phyloP scores from a whole-genome alignment of 139 green algal species.

The Pedinophyceae sp. region DNA sequence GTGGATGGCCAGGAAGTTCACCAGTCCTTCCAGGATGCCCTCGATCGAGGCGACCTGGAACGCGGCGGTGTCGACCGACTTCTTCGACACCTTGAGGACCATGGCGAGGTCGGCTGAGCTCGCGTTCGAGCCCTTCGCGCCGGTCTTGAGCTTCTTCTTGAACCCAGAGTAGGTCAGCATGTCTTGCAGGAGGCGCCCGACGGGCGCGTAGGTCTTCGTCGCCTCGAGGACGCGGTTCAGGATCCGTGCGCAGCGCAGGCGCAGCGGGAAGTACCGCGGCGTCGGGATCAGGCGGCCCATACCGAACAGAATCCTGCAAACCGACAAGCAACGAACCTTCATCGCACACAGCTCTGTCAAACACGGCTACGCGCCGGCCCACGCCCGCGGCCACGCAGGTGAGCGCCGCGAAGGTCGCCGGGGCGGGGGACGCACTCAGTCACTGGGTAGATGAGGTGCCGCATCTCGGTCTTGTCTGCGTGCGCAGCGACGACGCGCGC shows the following conservation, averaged over 20 bases:
- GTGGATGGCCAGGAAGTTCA: slow-evolving; percentile 64
- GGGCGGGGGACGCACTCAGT: too few relatives aligned
- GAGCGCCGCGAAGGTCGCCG: too few relatives aligned
- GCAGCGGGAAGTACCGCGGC: slow-evolving; percentile 74
- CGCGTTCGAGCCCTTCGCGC: slow-evolving; percentile 11
- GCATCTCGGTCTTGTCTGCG: slow-evolving; percentile 29
- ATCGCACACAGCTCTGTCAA: too few relatives aligned
- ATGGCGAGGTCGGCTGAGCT: slow-evolving; percentile 34
- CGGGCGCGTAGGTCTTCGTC: slow-evolving; percentile 44
- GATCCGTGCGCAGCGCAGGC: slow-evolving; percentile 45
- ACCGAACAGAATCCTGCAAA: too few relatives aligned
- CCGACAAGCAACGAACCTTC: too few relatives aligned
- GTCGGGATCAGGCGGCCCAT: slow-evolving; percentile 69
- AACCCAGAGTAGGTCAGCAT: slow-evolving; percentile 50
- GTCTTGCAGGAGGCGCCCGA: slow-evolving; percentile 68
- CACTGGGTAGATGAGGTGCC: slow-evolving; percentile 74
- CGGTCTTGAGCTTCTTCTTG: slow-evolving; percentile 18
- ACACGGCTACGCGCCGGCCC: too few relatives aligned
- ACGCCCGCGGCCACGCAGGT: too few relatives aligned
- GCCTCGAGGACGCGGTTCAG: slow-evolving; percentile 18
- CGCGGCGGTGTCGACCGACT: slow-evolving; percentile 17
- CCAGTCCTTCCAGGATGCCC: slow-evolving; percentile 51
- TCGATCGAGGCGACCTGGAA: slow-evolving; percentile 70
- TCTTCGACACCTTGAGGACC: slow-evolving; percentile 37
- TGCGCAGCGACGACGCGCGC: slow-evolving; percentile 26